Base-by-base conservation (phyloP, 2,329 filamentous ascomycete species). In the Cladosporium sp. region DNA sequence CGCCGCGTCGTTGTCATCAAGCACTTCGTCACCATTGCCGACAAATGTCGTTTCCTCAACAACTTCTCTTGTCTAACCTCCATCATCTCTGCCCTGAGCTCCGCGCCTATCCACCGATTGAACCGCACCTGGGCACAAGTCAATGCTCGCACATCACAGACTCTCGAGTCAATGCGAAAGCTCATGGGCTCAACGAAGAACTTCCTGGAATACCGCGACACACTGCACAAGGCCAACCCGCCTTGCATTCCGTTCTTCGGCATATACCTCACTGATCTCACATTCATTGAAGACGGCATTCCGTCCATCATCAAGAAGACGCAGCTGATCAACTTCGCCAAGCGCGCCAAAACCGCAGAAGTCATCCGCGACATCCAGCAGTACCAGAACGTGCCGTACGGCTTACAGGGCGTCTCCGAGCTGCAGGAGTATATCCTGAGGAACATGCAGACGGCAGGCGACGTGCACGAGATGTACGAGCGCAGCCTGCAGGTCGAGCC, bases 401-500 rank as follows among this genome's bases (percentile, higher is more conserved):
- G 89, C 7, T 79, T 99, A 53, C 90, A 95, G 70, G 83, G 91
- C 0, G 93, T 99, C 15, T 83, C 87, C 1, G 94, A 97, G 75
- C 80, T 99, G 64, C 93, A 97, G 72, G 92, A 97, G 66, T 99
- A 97, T 75, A 96, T 99, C 64, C 77, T 97, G 65, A 92, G 87
- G 73, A 97, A 97, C 73, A 96, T 97, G 89, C 89, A 95, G 76
- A 88, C 88, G 28, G 93, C 94, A 3, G 90, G 91, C 53, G 93
- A 97, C 73, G 94, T 99, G 62, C 92, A 97, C 74, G 93, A 97
- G 79, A 97, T 97, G 94, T 99, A 97, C 78, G 92, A 97, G 75
- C 92, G 92, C 81, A 96, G 91, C 77, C 79, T 99, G 76, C 83
- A 87, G 69, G 87, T 99, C 60, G 94, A 99, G 74, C 94, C 94